A percentile compares a stretch with the other conserved stretches of the same genome.
phyloP scores from a whole-genome alignment of 2,329 filamentous ascomycete genomes.

The Trichoderma arundinaceum region DNA sequence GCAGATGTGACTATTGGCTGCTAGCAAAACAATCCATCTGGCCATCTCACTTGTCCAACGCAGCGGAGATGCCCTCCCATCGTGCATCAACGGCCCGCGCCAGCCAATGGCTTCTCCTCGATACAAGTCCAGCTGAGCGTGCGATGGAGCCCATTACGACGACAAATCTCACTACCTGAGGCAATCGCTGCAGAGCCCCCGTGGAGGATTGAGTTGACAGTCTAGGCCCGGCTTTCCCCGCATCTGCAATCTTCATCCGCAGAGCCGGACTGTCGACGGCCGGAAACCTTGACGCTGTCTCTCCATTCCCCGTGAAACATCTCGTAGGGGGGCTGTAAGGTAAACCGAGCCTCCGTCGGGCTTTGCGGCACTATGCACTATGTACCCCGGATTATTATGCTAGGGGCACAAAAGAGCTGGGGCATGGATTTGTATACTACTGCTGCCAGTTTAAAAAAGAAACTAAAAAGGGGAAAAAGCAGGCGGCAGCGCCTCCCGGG shows the following conservation, averaged over 20 bases:
- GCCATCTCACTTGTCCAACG: not conserved
- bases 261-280: constrained; percentile 12
- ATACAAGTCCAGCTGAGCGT: too few relatives aligned
- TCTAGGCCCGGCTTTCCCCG: constrained; percentile 13
- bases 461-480: not conserved
- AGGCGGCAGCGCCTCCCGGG: not conserved
- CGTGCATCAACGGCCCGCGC: not conserved
- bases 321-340: not conserved
- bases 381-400: constrained; percentile 15
- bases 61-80: too few relatives aligned
- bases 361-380: not conserved
- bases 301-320: not conserved
- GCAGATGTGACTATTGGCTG: not conserved
- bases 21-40: not conserved
- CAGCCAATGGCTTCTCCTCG: too few relatives aligned
- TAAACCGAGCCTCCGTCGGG: not conserved
- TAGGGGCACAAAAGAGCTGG: not conserved
- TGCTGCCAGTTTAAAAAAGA: too few relatives aligned
- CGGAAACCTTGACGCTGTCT: constrained; percentile 8
- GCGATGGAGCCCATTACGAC: too few relatives aligned
- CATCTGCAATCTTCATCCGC: constrained; percentile 19
- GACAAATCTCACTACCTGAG: too few relatives aligned
- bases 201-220: too few relatives aligned
- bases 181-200: too few relatives aligned
- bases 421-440: too few relatives aligned